Conservation (phyloP, 495 filamentous ascomycete genomes). For the Neurospora tetrasperma region DNA sequence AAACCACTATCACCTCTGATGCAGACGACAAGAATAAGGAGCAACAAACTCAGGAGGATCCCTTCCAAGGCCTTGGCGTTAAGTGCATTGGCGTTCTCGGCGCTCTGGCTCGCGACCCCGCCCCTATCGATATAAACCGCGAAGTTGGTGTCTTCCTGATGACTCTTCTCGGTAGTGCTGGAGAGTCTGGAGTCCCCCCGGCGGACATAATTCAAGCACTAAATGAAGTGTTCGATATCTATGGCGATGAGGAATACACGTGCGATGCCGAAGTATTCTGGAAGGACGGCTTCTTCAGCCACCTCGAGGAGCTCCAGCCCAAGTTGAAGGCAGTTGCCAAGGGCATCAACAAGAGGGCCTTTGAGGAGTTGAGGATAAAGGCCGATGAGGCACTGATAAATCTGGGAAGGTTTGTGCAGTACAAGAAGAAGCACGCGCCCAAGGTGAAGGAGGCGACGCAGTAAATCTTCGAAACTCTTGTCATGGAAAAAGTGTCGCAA, state of each 20-base stretch:
- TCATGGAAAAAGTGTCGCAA: neutral
- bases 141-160: constrained; percentile 52
- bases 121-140: constrained; percentile 34
- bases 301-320: constrained; percentile 41
- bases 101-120: constrained; percentile 39
- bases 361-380: constrained; percentile 38
- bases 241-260: constrained; percentile 43
- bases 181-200: constrained; percentile 24
- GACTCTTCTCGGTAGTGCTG: constrained; percentile 34
- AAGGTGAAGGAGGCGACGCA: neutral
- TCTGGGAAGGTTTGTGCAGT: constrained; percentile 46
- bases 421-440: constrained; percentile 44
- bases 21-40: constrained; percentile 10
- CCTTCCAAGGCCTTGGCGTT: constrained; percentile 42
- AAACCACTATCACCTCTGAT: constrained; percentile 9
- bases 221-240: constrained; percentile 53
- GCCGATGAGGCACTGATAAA: constrained; percentile 49
- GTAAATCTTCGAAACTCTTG: neutral
- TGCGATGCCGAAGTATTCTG: constrained; percentile 52
- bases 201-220: constrained; percentile 47
- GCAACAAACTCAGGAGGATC: constrained; percentile 21
- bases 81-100: constrained; percentile 55
- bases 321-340: constrained; percentile 43
- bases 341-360: constrained; percentile 44
- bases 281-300: constrained; percentile 46